Base-by-base conservation (phyloP, 768 basidiomycete genomes). In the Boletus eberwhitei region DNA sequence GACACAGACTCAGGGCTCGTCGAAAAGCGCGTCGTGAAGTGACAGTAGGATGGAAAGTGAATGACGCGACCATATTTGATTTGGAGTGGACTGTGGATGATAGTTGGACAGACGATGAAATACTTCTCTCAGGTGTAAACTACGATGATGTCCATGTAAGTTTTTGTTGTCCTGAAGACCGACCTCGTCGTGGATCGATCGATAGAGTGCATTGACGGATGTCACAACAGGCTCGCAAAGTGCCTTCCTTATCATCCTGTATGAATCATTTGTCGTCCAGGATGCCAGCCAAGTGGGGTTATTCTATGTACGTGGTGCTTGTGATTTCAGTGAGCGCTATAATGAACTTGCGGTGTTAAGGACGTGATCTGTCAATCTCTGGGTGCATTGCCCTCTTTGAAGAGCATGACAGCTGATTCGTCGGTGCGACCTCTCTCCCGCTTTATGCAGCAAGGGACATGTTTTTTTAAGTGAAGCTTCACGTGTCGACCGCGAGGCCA, bases 21-120 rank as follows among this genome's bases (percentile, higher is more conserved):
- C 64, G 12, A 68, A 62, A 55, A 59, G 54, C 55, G 19, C 52
- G 34, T 55, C 66, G 16, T 67, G 58, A 68, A 8, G 19, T 46
- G 36, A 34, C 16, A 22, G 31, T 37, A 45, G 34, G 46, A 36
- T 32, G 54, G 50, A 34, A 14, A 32, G 34, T 21, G 17, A 42
- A 13, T 40, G 44, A 36, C 17, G 19, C 43, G 39, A 31, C 51
- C 11, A 7, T 29, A 11, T 17, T 36, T 53, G 24, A 41, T 21
- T 39, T 39, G 34, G 16, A 32, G 40, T 50, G 17, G n/a, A n/a
- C n/a, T n/a, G n/a, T n/a, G n/a, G 16, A 35, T 34, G 24, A 21
- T 42, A 9, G 37, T 55, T 29, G 26, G 43, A 48, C 32, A 40
- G 40, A 29, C 16, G 38, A 45, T 7, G 31, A 41, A 45, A 37